A percentile compares a stretch with the other conserved stretches of the same genome.
These are phyloP conservation scores for Thraustochytrium striatum DNA, from an alignment of 352 stramenopile genomes.

Conservation along the genomic window DNA sequence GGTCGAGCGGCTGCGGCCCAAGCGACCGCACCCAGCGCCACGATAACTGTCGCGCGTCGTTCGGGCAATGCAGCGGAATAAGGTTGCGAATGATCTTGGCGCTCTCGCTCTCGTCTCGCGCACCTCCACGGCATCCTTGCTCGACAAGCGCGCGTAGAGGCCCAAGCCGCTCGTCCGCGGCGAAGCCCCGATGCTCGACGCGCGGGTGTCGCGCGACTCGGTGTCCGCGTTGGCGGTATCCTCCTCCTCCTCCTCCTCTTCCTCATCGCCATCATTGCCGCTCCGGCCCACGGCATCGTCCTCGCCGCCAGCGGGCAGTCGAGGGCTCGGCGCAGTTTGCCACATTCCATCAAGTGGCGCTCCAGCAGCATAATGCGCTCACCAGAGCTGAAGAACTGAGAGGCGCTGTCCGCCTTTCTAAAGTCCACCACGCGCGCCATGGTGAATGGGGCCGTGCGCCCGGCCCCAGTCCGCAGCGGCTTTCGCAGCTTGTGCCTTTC, in stretches of 20 bases:
- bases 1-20: slow-evolving; percentile 69
- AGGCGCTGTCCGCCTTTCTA: background rate
- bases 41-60: slow-evolving; percentile 1
- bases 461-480: background rate
- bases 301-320: too few species aligned
- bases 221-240: too few species aligned
- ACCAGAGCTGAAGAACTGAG: slow-evolving; percentile 15
- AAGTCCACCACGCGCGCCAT: background rate
- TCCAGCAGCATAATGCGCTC: slow-evolving; percentile 34
- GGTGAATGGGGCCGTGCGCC: slow-evolving; percentile 7
- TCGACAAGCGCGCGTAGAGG: background rate
- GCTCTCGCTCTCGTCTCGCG: background rate
- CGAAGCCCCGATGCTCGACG: too few species aligned
- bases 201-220: too few species aligned
- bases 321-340: too few species aligned
- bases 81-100: slow-evolving; percentile 1
- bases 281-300: too few species aligned
- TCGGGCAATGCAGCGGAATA: slow-evolving; percentile 8
- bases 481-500: slow-evolving; percentile 13
- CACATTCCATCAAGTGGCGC: background rate
- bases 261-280: too few species aligned
- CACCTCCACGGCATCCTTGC: background rate
- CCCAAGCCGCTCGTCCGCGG: too few species aligned
- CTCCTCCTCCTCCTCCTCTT: too few species aligned
- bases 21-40: slow-evolving; percentile 6